Base-by-base conservation (phyloP, 116 monocot genomes). In the Thalassia testudinum region DNA sequence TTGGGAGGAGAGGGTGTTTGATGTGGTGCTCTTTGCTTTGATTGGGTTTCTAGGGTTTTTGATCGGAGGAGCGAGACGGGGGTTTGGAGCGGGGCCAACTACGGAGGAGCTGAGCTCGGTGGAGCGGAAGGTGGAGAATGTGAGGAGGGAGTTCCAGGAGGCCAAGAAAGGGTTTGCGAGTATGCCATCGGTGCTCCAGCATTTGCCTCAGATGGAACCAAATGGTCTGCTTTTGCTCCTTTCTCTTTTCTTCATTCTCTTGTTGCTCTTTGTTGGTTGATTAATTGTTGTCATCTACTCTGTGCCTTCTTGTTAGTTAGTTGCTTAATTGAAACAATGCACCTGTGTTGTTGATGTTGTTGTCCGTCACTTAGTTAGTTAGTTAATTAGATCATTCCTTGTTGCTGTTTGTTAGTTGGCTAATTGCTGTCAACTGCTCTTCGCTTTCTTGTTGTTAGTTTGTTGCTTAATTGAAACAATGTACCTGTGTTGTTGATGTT, bases 141-240 rank as follows among this genome's bases (percentile, higher is more conserved):
- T 97, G 38, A 53, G 70, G 63, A 28, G 7, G n/a, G 79, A 89
- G 63, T 85, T 82, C 28, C 79, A 89, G 70, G 72, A 68, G 16
- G 82, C 77, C 17, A 89, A 85, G 67, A 42, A 51, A 75, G 77
- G 77, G 55, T 89, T 82, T 42, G 62, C 75, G 37, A 73, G 69
- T 34, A 77, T 79, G 15, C 89, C 89, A 0, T 29, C 19, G 42
- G 73, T 77, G 14, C 56, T 97, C 55, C 75, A 68, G 57, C 72
- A 75, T 43, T 75, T 85, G 77, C 72, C 85, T 21, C 75, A 66
- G 65, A 89, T 97, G 97, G 74, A 89, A 29, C 97, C 97, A 0
- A 61, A 85, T 73, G 97, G 97, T 95, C 19, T 18, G 21, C 22
- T 48, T 15, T 14, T 60, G 26, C 5, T 47, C 44, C 5, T 21